Base-by-base conservation (phyloP, 805 yeast species). In the Kodamaea fukazawae region DNA sequence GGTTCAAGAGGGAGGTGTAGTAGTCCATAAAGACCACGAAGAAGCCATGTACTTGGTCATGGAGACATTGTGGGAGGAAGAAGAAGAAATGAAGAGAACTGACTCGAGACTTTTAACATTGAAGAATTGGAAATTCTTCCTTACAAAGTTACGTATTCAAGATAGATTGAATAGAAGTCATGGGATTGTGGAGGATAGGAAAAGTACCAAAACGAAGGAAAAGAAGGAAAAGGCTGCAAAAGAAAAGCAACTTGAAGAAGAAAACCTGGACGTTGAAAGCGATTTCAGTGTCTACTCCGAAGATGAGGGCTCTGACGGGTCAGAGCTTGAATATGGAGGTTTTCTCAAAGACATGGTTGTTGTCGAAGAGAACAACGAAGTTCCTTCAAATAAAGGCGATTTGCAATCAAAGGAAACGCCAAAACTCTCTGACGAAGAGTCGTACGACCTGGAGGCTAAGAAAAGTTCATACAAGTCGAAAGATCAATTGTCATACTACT, bases 1-100 rank as follows among this genome's bases (percentile, higher is more conserved):
- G 8, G 91, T 95, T 0, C 67, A 70, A 38, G 73, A 79, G 30
- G 79, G 81, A 4, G 98, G 98, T 2, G 75, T 88, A 17, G 83
- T 93, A 1, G 82, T 89, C 4, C 82, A 85, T 4, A 53, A 54
- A 16, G 82, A 81, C 51, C 78, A 63, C 44, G 64, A 67, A 42
- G 87, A 81, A 28, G 90, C 89, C 0, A 68, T 86, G 28, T 50
- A 61, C 17, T 61, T 69, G 0, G 81, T 80, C 1, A 61, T 75
- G 32, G 71, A 75, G 7, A 67, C 70, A 15, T 53, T 83, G 15
- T 52, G 65, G 37, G 75, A 72, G 14, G 79, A 78, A 43, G 78
- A 74, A 37, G 62, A 61, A 17, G 73, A 74, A 25, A 73, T 71
- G 8, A 67, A 67, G 38, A 54, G 67, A 38, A 60, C 61, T 28